Base-by-base conservation (phyloP, 768 basidiomycete species). In the Leccinum broughii region DNA sequence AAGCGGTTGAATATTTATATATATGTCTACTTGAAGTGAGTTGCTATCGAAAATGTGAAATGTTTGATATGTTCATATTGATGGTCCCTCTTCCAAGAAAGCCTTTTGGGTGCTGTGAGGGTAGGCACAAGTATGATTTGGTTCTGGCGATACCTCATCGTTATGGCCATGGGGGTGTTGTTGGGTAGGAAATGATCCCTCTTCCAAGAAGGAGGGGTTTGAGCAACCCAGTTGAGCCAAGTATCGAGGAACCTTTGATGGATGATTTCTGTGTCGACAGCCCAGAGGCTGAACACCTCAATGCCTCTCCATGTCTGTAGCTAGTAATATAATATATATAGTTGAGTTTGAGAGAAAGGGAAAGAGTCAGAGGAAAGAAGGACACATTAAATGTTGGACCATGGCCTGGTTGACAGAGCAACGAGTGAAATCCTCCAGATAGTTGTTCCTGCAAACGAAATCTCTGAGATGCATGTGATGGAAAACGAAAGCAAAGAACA, bases 141-240 rank as follows among this genome's bases (percentile, higher is more conserved):
- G 3, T 63, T 63, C 11, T 63, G 62, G 0, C 62, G 56, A 5
- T 63, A 63, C 0, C 59, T 30, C 17, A 63, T 20, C 1, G 62
- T 51, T 39, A 63, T 11, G 1, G 56, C 56, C 8, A 63, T n/a
- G 1, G 56, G 62, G 0, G 37, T n/a, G 50, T 63, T 61, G 8
- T 57, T 14, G 0, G 20, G 26, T 0, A 63, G 24, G 24, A 63
- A 63, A 0, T 13, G 11, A 9, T 63, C 59, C 0, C 5, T 1
- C 10, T 61, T 61, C 59, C 59, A 63, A 0, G 28, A 7, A 0
- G 3, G 3, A 13, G 62, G 62, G 0, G 59, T 59, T 3, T 28
- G 1, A 1, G 4, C 13, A 4, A 63, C 53, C 62, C 62, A 63
- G 8, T 14, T 10, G 1, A 22, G n/a, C 60, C 60, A 61, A 4